Evolutionary conservation across 768 basidiomycete species (phyloP).

Genomic region (Mrakia blollopis): DNA sequence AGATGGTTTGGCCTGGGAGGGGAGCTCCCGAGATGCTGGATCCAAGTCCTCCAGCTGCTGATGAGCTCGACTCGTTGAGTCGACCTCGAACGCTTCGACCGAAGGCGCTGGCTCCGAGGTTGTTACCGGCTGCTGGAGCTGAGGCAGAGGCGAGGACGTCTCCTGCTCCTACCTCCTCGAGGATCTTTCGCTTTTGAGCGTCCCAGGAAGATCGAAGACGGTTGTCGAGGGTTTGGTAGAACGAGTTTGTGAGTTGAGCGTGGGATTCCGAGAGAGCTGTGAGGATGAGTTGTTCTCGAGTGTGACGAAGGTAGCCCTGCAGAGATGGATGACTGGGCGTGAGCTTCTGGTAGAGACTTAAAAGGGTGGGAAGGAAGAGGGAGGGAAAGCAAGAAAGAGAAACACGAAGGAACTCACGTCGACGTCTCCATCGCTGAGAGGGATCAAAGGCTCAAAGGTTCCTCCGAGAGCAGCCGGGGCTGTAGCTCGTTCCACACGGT

Average conservation of each 20-base stretch:
- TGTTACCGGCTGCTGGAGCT: neutral
- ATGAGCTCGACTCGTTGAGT: constrained; percentile 10
- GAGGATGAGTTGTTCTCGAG: constrained; percentile 89
- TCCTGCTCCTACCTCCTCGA: constrained; percentile 33
- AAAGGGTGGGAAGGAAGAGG: neutral
- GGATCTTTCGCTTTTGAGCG: constrained; percentile 27
- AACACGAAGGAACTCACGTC: constrained; percentile 44
- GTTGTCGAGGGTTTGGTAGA: constrained; percentile 27
- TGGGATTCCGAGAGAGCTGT: constrained; percentile 76
- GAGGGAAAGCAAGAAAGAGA: neutral
- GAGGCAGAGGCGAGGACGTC: constrained; percentile 12
- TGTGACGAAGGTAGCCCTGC: constrained; percentile 80
- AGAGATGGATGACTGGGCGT: neutral
- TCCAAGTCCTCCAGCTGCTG: neutral
- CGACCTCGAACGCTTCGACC: constrained; percentile 23
- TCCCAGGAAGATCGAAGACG: constrained; percentile 28
- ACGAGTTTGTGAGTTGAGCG: constrained; percentile 21
- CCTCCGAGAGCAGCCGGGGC: constrained; percentile 54
- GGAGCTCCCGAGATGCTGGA: constrained; percentile 5
- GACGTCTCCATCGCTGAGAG: constrained; percentile 89
- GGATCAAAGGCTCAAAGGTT: constrained; percentile 83
- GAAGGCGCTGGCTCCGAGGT: constrained; percentile 16
- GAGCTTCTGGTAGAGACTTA: neutral
- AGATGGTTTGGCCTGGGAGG: constrained; percentile 29
- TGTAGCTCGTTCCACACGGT: constrained; percentile 71